Evolutionary conservation across 495 filamentous ascomycete species (phyloP).

Genomic region (Neurospora sp.): DNA sequence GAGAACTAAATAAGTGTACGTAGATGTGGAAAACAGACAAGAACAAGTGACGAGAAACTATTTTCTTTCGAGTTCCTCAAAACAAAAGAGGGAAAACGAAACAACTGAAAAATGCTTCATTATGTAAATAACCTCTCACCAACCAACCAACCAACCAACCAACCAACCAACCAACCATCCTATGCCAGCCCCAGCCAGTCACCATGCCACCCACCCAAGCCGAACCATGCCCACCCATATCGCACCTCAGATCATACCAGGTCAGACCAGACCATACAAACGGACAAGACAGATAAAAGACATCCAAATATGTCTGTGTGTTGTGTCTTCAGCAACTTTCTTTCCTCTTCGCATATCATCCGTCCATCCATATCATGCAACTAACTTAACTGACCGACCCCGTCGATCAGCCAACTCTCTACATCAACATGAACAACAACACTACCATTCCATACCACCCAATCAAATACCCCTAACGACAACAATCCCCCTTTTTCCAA

Average conservation of each 20-base stretch:
- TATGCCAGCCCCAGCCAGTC: background rate
- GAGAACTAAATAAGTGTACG: background rate
- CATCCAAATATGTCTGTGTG: background rate
- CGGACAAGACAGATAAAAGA: background rate
- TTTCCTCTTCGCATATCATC: background rate
- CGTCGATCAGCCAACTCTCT: background rate
- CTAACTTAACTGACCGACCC: background rate
- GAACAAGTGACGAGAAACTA: background rate
- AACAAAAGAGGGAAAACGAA: background rate
- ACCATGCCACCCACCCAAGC: background rate
- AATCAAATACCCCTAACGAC: background rate
- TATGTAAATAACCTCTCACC: background rate
- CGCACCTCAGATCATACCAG: background rate
- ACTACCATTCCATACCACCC: background rate
- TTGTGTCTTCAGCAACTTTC: background rate
- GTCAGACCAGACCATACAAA: background rate
- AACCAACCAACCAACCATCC: background rate
- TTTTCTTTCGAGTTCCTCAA: background rate
- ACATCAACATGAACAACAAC: background rate
- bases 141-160: background rate
- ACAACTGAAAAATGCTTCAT: background rate
- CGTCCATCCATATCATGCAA: background rate
- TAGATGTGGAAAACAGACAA: background rate
- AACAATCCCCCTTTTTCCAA: background rate
- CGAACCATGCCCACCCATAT: background rate